Evolutionary conservation across 108 stramenopile genomes (phyloP).

Genomic region (Cylindrotheca fusiformis): DNA sequence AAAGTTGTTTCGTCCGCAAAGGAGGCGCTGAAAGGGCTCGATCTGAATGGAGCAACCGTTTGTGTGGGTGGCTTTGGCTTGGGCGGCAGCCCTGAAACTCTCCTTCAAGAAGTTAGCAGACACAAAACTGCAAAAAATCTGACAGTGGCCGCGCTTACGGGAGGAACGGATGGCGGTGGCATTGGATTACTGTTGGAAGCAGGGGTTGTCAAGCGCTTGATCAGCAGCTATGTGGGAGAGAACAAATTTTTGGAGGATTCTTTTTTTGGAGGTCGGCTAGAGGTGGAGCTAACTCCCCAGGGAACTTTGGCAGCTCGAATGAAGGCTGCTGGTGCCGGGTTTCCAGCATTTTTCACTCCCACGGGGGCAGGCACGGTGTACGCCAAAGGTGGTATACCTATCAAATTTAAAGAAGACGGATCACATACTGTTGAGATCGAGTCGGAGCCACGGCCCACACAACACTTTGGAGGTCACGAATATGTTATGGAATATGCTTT

Average conservation of each 20-base stretch:
- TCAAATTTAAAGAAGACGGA: constrained; percentile 81
- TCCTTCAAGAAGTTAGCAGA: constrained; percentile 47
- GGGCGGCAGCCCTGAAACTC: constrained; percentile 77
- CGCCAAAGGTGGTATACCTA: constrained; percentile 87
- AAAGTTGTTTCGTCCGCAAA: constrained; percentile 39
- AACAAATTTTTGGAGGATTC: constrained; percentile 84
- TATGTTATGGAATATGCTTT: constrained; percentile 91
- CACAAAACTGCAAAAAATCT: constrained; percentile 36
- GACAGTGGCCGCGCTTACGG: constrained; percentile 84
- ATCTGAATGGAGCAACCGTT: constrained; percentile 26
- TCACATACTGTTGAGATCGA: constrained; percentile 47
- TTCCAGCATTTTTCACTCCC: constrained; percentile 92
- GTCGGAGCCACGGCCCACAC: constrained; percentile 54
- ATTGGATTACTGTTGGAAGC: constrained; percentile 77
- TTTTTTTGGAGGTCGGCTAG: constrained; percentile 81
- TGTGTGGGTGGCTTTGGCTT: constrained; percentile 68
- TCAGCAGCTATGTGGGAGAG: constrained; percentile 89
- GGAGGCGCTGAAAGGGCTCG: constrained; percentile 31
- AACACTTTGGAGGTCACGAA: constrained; percentile 78
- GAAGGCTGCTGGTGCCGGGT: constrained; percentile 81
- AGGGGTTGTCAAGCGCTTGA: constrained; percentile 83
- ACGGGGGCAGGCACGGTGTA: constrained; percentile 90
- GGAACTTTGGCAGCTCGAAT: constrained; percentile 88
- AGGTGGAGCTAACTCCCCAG: constrained; percentile 88
- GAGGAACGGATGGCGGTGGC: constrained; percentile 79